Evolutionary conservation across 2,329 filamentous ascomycete genomes (phyloP), one percentile per base, ranked within the genome.

Genomic region (Arachnopeziza araneosa): DNA sequence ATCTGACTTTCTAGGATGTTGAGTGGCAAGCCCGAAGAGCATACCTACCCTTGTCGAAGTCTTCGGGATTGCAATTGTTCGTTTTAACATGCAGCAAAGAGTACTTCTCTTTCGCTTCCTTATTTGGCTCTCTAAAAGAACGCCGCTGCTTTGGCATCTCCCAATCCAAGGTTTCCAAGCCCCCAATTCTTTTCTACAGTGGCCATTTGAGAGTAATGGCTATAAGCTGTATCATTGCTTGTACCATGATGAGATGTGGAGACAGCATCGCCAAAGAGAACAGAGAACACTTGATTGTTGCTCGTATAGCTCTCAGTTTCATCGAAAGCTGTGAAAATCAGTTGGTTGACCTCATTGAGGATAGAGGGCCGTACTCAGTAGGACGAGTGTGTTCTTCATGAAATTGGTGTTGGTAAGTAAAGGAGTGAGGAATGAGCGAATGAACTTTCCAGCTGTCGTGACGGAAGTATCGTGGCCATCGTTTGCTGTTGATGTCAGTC

Each of bases 381-480:
- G 77, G 8, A 93, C 80, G 1, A 93, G 80, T 0, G 88, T 92
- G 68, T 87, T 83, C 54, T 88, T 78, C 83, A 87, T 88, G 74
- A 93, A 93, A 65, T 87, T 82, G 44, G 77, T 72, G 75, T 93
- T 82, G 50, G 79, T 72, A 10, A 93, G 79, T 10, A 93, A 83
- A 0, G 89, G 88, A 58, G 84, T 80, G 1, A 93, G 73, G 75
- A 92, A 92, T 54, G 71, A 75, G 49, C 83, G 82, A n/a, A 83
- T 81, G 86, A 87, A 93, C 19, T 74, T 69, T 5, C 87, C 88
- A 3, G 89, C 87, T 26, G 83, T 80, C 12, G 83, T 88, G 57
- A 93, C 81, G 53, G 82, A 83, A 23, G 83, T 84, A 73, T 93
- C 89, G 69, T 93, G 90, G 44, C 86, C 90, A 68, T 91, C 86